These are phyloP conservation scores for Solanum aculeatissimum DNA, from an alignment of 305 asterid species.

Conservation along the genomic window DNA sequence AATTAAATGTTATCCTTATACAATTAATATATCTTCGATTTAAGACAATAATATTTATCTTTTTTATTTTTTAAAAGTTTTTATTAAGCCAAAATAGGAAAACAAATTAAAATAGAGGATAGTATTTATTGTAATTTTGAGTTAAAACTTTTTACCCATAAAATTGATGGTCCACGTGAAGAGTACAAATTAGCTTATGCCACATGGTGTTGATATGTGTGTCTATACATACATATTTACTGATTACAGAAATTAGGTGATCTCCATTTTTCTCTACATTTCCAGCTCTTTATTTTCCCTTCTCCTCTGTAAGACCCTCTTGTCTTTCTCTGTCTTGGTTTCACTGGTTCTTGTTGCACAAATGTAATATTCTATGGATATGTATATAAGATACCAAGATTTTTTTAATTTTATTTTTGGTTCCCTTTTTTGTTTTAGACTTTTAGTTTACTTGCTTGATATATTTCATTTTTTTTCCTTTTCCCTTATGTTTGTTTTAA, in stretches of 20 bases:
- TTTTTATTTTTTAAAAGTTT: no score
- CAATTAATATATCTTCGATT: no score
- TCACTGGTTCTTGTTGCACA: background rate
- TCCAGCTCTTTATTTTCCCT: constrained; percentile 32
- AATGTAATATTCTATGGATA: background rate
- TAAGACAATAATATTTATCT: no score
- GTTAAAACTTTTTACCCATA: background rate
- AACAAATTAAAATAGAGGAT: no score
- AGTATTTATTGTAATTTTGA: no score
- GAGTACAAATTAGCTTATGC: background rate
- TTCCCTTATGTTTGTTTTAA: background rate
- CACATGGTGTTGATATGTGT: background rate
- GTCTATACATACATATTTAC: background rate
- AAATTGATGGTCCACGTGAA: background rate
- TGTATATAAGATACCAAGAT: constrained; percentile 5
- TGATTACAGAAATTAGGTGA: background rate
- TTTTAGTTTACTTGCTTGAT: constrained; percentile 8
- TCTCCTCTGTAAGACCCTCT: constrained; percentile 39
- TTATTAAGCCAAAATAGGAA: no score
- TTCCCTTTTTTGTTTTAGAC: constrained; percentile 6
- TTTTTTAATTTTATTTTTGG: constrained; percentile 1
- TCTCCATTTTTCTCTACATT: constrained; percentile 26
- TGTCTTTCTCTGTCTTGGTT: constrained; percentile 6
- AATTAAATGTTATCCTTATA: no score
- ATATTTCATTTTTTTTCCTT: background rate